Base-by-base conservation (phyloP, 2,329 filamentous ascomycete genomes). In the Sphaerulina musiva region DNA sequence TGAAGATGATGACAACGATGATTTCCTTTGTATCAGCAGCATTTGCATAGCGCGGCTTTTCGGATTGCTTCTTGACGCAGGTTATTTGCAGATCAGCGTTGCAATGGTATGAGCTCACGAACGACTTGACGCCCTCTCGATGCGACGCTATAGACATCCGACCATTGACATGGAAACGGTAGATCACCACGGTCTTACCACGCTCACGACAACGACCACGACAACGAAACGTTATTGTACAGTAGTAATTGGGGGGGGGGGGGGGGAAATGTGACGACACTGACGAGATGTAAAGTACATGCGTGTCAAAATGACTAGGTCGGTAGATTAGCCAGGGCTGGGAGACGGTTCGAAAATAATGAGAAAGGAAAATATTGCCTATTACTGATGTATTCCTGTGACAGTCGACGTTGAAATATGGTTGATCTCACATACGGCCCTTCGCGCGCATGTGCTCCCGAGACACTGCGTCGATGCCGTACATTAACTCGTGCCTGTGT, bases 351-450 rank as follows among this genome's bases (percentile, higher is more conserved):
- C 8, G 40, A 34, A 42, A 47, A 29, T 40, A 53, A 46, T 40
- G 34, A 47, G 12, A 38, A 38, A 29, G 26, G 26, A 9, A 38
- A 38, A 38, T 9, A 38, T 38, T 10, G 10, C 6, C 8, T 38
- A 14, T 45, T 45, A 32, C 47, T 41, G 23, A 29, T 29, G 6
- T 38, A 7, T 10, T 17, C 17, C 40, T 43, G 14, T 14, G 40
- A 45, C 42, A 32, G 32, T 46, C 46, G 54, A 54, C 44, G 55
- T 54, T 52, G 43, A 55, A 43, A 55, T 55, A 52, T 26, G 46
- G 44, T 52, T 54, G 34, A 2, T 6, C 6, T 10, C 34, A 38
- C 34, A 38, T 7, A 11, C 34, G 34, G 26, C 26, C 26, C 26
- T 29, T 29, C 6, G 5, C 26, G 26, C 26, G 26, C 26, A 29